A percentile compares a stretch with the other conserved stretches of the same genome.
phyloP scores from a whole-genome alignment of 208 protist genomes.

The Acanthamoeba triangularis region DNA sequence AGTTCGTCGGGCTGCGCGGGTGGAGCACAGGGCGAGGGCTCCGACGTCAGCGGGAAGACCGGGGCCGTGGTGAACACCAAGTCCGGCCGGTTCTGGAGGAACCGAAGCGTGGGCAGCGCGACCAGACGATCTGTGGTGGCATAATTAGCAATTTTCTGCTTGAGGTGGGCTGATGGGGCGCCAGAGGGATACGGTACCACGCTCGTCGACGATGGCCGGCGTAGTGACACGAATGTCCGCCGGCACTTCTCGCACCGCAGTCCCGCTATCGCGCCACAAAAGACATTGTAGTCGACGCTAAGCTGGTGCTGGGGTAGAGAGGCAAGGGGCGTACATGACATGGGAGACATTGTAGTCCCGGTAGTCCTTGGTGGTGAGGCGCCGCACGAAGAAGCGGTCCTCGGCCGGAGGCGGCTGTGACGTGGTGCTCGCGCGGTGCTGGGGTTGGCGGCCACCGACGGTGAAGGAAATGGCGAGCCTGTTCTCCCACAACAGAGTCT shows the following conservation, averaged over 20 bases:
- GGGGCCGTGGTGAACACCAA: not conserved
- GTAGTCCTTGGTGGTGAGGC: not conserved
- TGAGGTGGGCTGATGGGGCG: too few relatives aligned
- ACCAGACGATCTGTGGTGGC: not conserved
- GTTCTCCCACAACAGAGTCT: constrained; percentile 32
- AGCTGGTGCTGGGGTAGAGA: not conserved
- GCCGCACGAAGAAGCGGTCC: not conserved
- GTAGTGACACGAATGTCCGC: not conserved
- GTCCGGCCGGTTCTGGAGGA: too few relatives aligned
- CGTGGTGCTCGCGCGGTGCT: not conserved
- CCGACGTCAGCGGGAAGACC: not conserved
- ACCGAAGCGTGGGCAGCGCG: not conserved
- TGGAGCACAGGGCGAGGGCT: not conserved
- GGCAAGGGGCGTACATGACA: not conserved
- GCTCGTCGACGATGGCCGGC: not conserved
- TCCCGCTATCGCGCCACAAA: too few relatives aligned
- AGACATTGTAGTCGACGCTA: not conserved
- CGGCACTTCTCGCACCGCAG: not conserved
- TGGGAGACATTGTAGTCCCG: not conserved
- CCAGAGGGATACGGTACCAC: not conserved
- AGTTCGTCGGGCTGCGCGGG: not conserved
- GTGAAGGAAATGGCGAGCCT: not conserved
- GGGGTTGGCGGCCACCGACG: not conserved
- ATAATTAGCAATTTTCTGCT: too few relatives aligned
- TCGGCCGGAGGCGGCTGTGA: not conserved